These are phyloP conservation scores for Tolypocladium tundrense DNA, from an alignment of 2,329 filamentous ascomycete species.

Conservation along the genomic window DNA sequence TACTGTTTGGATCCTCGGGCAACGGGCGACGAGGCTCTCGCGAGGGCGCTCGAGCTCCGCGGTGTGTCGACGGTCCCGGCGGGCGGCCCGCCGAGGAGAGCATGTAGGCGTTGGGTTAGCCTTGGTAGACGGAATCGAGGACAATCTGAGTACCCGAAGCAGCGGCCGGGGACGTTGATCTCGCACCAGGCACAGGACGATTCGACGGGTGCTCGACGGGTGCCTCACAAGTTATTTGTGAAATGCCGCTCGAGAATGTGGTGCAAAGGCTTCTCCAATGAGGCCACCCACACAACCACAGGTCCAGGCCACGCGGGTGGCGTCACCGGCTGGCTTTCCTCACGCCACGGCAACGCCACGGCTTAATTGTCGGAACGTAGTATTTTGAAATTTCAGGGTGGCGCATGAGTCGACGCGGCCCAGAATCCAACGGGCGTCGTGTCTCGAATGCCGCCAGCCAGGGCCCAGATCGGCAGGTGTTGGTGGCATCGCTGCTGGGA, in stretches of 20 bases:
- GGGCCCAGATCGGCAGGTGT: background rate
- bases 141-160: background rate
- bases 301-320: background rate
- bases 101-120: conserved; percentile 9
- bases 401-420: background rate
- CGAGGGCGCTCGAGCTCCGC: background rate
- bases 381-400: background rate
- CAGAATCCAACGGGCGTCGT: background rate
- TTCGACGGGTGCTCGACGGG: background rate
- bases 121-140: conserved; percentile 1
- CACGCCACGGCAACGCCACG: background rate
- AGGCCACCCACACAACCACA: background rate
- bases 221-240: background rate
- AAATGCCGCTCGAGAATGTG: background rate
- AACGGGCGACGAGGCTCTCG: background rate
- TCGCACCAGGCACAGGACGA: background rate
- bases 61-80: background rate
- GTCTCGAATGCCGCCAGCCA: background rate
- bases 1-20: background rate
- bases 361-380: background rate
- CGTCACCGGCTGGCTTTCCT: background rate
- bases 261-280: background rate
- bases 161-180: background rate
- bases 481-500: background rate
- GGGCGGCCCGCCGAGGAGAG: background rate